Conservation (phyloP, 176 grass and related monocot species). For the Coix lacrymajobi region DNA sequence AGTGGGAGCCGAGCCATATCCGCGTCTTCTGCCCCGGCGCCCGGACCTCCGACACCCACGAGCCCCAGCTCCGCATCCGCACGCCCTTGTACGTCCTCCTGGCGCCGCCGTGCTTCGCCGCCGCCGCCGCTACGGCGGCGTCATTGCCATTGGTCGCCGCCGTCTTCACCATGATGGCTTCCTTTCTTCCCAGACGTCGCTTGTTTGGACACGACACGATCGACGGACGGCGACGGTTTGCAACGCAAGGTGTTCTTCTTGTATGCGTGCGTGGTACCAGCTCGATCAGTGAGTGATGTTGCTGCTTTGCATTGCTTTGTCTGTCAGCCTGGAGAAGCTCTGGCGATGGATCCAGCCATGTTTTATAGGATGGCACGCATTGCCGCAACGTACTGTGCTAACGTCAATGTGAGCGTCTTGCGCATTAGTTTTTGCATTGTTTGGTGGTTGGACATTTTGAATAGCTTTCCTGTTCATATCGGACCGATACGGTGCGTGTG, state of each 20-base stretch:
- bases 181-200: background rate
- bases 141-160: background rate
- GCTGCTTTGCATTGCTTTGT: conserved; percentile 7
- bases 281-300: conserved; percentile 1
- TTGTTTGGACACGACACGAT: background rate
- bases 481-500: background rate
- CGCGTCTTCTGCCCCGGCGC: conserved; percentile 78
- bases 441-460: conserved; percentile 22
- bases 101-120: background rate
- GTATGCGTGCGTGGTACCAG: background rate
- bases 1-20: conserved; percentile 93
- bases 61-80: conserved; percentile 90
- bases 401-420: background rate
- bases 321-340: conserved; percentile 18
- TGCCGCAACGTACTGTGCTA: background rate
- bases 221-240: conserved; percentile 24
- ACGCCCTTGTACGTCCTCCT: conserved; percentile 87
- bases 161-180: conserved; percentile 59
- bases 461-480: conserved; percentile 34
- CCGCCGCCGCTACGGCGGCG: background rate
- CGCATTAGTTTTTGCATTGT: conserved; percentile 2
- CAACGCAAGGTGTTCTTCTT: background rate
- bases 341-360: conserved; percentile 7
- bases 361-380: conserved; percentile 54
- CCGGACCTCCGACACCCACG: conserved; percentile 92